Base-by-base conservation (phyloP, 352 stramenopile species). In the Globisporangium nunn region DNA sequence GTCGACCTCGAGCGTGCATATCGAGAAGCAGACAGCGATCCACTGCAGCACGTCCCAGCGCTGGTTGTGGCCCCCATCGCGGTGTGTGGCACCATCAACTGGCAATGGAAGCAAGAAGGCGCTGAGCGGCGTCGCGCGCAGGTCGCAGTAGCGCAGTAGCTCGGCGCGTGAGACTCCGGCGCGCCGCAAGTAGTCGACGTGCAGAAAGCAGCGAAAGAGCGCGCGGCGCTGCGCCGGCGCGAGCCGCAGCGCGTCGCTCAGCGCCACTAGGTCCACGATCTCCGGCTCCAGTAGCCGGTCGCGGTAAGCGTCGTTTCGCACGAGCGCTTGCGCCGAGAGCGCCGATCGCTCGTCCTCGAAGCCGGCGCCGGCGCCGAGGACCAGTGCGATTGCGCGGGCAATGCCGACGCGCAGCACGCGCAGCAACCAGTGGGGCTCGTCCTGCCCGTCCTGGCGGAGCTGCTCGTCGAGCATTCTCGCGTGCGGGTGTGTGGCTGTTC, bases 291-390 rank as follows among this genome's bases (percentile, higher is more conserved):
- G 68, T 40, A 89, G 52, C 3, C 79, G 72, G 37, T 89, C 78
- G 31, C 78, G 78, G 40, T 89, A 87, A 39, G 64, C 64, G 56
- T 88, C 78, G 43, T 85, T 82, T n/a, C 74, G 71, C n/a, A 79
- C 56, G 23, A 88, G 70, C 41, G 45, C 54, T 5, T 12, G 14
- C 45, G 74, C 78, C 56, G 74, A 76, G 52, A 88, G 85, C 6
- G 60, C 61, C 10, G 65, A 50, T 33, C 43, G 54, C 40, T 86
- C 74, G 58, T 86, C 76, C 45, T 75, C 64, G 52, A 71, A 86
- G 0, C 54, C 54, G 14, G 74, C 67, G 10, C 74, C 78, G 23
- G 85, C 23, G 23, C 23, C 33, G 46, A 86, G 55, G 54, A 81
- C 71, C 1, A 23, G 23, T 23, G 65, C 68, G 8, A 50, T 58